Evolutionary conservation across 352 stramenopile genomes (phyloP).

Genomic region (Phytopythium ostracodes): DNA sequence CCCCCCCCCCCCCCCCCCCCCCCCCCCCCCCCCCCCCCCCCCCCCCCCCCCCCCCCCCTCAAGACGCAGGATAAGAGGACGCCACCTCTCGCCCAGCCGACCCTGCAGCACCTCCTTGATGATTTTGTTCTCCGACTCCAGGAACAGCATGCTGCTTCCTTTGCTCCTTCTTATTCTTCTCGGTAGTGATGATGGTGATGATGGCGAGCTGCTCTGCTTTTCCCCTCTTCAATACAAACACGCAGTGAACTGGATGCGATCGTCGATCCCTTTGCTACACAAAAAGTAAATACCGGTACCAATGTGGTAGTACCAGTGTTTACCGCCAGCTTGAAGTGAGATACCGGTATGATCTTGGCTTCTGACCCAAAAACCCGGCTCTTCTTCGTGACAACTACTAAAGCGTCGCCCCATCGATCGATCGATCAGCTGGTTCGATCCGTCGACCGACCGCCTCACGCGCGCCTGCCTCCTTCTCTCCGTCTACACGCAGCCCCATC

Average conservation of each 20-base stretch:
- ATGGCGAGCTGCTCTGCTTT: background rate
- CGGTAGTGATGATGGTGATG: background rate
- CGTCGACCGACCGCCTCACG: background rate
- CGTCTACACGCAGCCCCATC: background rate
- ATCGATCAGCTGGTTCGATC: background rate
- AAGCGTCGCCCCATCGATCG: background rate
- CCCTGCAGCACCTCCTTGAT: slow-evolving; percentile 79
- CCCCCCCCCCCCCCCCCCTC: too few species aligned
- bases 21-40: too few species aligned
- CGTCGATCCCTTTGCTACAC: background rate
- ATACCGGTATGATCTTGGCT: background rate
- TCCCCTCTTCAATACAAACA: slow-evolving; percentile 2
- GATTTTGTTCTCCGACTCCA: slow-evolving; percentile 88
- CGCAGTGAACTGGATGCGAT: background rate
- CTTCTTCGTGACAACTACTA: background rate
- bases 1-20: too few species aligned
- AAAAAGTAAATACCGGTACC: background rate
- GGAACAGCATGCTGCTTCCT: slow-evolving; percentile 56
- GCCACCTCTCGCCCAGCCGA: slow-evolving; percentile 70
- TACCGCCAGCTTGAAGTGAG: background rate
- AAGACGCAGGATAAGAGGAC: too few species aligned
- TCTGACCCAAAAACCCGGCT: background rate
- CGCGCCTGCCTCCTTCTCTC: background rate
- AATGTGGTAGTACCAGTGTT: background rate
- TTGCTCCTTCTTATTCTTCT: background rate